A percentile compares a stretch with the other conserved stretches of the same genome.
These are phyloP conservation scores for Fomitopsis schrenkii DNA, from an alignment of 1,284 basidiomycete species.

Conservation along the genomic window DNA sequence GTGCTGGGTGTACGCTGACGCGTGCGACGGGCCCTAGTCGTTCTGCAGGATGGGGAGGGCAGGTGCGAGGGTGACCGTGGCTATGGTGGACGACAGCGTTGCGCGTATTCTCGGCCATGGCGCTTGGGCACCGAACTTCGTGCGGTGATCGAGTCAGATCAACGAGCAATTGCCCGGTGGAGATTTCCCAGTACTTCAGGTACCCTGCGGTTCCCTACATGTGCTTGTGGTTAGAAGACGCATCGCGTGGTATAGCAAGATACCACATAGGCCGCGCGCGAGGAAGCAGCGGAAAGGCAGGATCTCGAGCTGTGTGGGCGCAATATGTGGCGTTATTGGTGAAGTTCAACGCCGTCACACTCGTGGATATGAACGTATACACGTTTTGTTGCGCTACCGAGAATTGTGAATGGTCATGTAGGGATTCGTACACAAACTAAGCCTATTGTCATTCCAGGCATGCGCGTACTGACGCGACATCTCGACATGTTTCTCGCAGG, in stretches of 20 bases:
- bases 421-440: constrained; percentile 50
- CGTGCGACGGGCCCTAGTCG: constrained; percentile 84
- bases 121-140: constrained; percentile 80
- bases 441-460: constrained; percentile 4
- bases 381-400: constrained; percentile 97
- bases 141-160: constrained; percentile 91
- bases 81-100: constrained; percentile 93
- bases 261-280: constrained; percentile 66
- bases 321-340: constrained; percentile 83
- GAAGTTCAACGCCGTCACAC: constrained; percentile 89
- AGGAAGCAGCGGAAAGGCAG: constrained; percentile 96
- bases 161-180: constrained; percentile 87
- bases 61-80: constrained; percentile 91
- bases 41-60: constrained; percentile 87
- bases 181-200: constrained; percentile 96
- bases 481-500: constrained; percentile 83
- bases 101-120: constrained; percentile 91
- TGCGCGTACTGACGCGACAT: constrained; percentile 69
- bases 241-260: background rate
- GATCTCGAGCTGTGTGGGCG: constrained; percentile 89
- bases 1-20: constrained; percentile 82
- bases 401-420: constrained; percentile 91
- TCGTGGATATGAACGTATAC: constrained; percentile 97
- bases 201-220: constrained; percentile 81
- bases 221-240: background rate